Evolutionary conservation across 73 alveolate genomes (phyloP).

Genomic region (Stentor coeruleus): DNA sequence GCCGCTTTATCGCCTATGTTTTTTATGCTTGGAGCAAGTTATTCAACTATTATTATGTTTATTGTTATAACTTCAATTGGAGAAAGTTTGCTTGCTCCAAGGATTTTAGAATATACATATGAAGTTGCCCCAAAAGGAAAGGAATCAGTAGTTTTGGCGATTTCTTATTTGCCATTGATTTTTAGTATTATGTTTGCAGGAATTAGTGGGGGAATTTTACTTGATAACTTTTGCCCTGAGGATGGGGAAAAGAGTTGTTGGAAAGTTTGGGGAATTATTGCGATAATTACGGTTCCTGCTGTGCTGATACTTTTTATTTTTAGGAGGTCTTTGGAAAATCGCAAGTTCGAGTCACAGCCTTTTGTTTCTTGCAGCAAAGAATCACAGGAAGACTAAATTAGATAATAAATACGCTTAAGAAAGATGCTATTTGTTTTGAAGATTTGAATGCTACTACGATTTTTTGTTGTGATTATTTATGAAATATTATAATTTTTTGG

Average conservation of each 20-base stretch:
- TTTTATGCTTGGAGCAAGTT: neutral
- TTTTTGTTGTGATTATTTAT: no score
- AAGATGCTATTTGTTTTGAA: no score
- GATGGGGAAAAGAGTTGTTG: neutral
- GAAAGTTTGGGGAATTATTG: neutral
- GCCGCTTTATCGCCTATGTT: neutral
- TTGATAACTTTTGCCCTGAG: neutral
- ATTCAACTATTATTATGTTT: neutral
- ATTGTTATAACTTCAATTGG: neutral
- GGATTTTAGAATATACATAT: neutral
- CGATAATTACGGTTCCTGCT: no score
- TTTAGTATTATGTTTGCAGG: neutral
- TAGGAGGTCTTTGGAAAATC: no score
- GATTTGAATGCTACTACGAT: no score
- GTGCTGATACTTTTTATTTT: no score
- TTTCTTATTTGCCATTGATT: neutral
- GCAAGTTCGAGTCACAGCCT: no score
- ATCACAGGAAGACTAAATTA: no score
- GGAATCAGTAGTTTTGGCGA: neutral
- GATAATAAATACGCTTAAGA: no score
- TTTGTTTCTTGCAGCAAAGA: no score
- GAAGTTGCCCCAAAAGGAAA: neutral
- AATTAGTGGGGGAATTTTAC: neutral
- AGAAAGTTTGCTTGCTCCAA: neutral
- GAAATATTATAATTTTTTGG: no score